Conservation (phyloP, 305 asterid genomes). For the Fraxinus paxiana region DNA sequence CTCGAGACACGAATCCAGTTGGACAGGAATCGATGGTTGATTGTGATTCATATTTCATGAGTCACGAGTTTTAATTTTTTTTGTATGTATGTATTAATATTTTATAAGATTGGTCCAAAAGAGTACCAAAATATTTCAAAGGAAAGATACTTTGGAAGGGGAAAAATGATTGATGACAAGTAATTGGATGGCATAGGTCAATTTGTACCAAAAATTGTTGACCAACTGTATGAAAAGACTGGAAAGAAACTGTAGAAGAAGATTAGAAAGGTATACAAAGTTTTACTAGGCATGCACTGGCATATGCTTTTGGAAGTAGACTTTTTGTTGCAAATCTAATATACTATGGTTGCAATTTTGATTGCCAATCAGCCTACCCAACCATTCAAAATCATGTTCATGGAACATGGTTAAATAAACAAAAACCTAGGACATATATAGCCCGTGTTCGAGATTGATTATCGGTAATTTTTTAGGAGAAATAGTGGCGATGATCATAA, state of each 20-base stretch:
- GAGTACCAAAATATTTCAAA: background rate
- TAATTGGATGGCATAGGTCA: constrained; percentile 33
- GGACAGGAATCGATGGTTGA: background rate
- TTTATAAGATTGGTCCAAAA: background rate
- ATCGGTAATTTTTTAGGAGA: background rate
- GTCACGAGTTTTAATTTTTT: too few relatives aligned
- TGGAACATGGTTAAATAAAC: constrained; percentile 9
- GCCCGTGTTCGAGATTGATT: background rate
- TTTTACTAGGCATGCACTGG: constrained; percentile 14
- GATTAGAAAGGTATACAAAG: constrained; percentile 5
- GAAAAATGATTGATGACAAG: background rate
- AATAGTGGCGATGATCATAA: background rate
- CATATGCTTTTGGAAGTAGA: constrained; percentile 20
- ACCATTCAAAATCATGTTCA: constrained; percentile 10
- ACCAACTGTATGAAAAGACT: constrained; percentile 13
- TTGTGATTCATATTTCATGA: background rate
- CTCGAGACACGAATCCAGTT: background rate
- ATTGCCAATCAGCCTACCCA: constrained; percentile 12
- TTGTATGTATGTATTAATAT: background rate
- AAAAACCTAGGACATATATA: background rate
- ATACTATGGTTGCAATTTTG: constrained; percentile 18
- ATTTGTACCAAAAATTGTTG: constrained; percentile 20
- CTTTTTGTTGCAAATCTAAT: constrained; percentile 29
- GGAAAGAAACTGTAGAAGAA: background rate
- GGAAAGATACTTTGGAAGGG: background rate